These are phyloP conservation scores for Dactylellina drechsleri DNA, from an alignment of 2,329 filamentous ascomycete species.

Conservation along the genomic window DNA sequence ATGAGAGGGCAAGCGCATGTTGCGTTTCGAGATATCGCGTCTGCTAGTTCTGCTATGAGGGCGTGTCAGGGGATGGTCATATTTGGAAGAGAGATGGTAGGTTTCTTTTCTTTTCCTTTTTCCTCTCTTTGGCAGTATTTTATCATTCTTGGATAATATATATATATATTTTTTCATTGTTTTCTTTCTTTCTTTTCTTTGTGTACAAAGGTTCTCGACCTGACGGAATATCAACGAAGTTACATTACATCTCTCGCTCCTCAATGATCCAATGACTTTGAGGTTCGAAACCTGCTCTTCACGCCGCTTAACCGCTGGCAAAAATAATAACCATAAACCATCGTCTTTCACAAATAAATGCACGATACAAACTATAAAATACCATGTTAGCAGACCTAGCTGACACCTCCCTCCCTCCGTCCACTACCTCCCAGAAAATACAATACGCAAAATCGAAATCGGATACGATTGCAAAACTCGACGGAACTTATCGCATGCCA, in stretches of 20 bases:
- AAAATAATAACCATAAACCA: conserved; percentile 4
- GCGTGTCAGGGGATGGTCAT: conserved; percentile 86
- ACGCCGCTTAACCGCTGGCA: conserved; percentile 27
- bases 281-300: conserved; percentile 25
- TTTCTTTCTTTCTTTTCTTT: not conserved
- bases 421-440: conserved; percentile 74
- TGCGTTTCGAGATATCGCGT: conserved; percentile 86
- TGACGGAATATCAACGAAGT: conserved; percentile 20
- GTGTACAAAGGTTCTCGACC: conserved; percentile 11
- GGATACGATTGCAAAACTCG: conserved; percentile 86
- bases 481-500: conserved; percentile 81
- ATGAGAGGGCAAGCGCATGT: conserved; percentile 98
- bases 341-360: not conserved
- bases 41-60: conserved; percentile 93
- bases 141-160: not conserved
- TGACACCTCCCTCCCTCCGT: conserved; percentile 24
- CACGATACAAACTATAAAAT: not conserved
- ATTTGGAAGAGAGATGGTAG: conserved; percentile 83
- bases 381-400: not conserved
- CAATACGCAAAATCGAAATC: conserved; percentile 91
- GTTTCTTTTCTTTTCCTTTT: conserved; percentile 61
- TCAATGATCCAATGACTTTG: conserved; percentile 55
- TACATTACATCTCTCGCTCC: conserved; percentile 29
- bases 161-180: not conserved
- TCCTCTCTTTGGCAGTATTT: not conserved